phyloP scores from a whole-genome alignment of 306 rosid species.

The Cercis canadensis region DNA sequence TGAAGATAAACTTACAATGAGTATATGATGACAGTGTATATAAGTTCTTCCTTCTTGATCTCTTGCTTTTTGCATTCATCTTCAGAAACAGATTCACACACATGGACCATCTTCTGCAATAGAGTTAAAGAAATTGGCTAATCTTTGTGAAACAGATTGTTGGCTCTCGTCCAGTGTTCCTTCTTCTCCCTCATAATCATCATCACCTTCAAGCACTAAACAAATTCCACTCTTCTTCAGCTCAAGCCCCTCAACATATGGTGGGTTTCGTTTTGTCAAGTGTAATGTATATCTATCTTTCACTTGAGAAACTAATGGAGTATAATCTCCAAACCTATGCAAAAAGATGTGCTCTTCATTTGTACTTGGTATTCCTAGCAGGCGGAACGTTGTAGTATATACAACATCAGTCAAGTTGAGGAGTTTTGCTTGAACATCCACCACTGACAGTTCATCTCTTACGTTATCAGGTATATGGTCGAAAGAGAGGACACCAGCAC shows the following conservation, averaged over 20 bases:
- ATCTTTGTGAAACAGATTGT: slow-evolving; percentile 34
- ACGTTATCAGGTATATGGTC: slow-evolving; percentile 36
- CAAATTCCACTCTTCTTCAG: slow-evolving; percentile 30
- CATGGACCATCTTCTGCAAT: background rate
- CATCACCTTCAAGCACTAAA: slow-evolving; percentile 37
- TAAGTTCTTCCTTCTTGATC: too few species aligned
- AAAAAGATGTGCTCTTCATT: slow-evolving; percentile 54
- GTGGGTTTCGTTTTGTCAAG: slow-evolving; percentile 32
- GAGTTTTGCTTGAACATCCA: slow-evolving; percentile 50
- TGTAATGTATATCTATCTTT: slow-evolving; percentile 41
- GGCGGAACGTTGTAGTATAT: slow-evolving; percentile 36
- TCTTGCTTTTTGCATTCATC: too few species aligned
- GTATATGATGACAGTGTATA: too few species aligned
- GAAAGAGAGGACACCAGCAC: slow-evolving; percentile 55
- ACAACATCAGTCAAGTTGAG: slow-evolving; percentile 40
- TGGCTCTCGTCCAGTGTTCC: slow-evolving; percentile 29
- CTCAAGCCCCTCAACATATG: background rate
- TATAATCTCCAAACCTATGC: slow-evolving; percentile 35
- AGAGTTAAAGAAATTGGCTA: slow-evolving; percentile 37
- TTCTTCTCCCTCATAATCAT: slow-evolving; percentile 42
- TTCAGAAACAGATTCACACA: background rate
- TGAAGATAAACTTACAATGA: too few species aligned
- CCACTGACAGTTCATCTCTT: slow-evolving; percentile 32
- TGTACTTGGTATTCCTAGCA: slow-evolving; percentile 49
- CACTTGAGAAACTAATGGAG: slow-evolving; percentile 38